Evolutionary conservation across 108 stramenopile genomes (phyloP).

Genomic region (Ochromonas danica): DNA sequence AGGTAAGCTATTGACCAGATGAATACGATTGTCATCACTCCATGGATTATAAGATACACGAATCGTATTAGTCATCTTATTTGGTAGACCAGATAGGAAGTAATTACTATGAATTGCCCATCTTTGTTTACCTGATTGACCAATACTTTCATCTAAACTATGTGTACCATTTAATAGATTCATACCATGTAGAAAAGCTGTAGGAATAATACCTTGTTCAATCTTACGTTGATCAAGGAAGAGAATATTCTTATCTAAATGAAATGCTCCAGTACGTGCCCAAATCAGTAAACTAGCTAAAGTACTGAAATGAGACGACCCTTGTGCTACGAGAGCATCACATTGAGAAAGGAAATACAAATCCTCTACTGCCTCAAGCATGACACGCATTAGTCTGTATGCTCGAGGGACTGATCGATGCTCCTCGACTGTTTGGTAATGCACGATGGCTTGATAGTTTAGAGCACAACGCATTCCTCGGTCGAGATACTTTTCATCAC

Average conservation of each 20-base stretch:
- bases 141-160: background rate
- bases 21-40: background rate
- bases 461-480: conserved; percentile 19
- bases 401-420: background rate
- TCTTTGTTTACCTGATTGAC: background rate
- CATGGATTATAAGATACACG: background rate
- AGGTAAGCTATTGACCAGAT: background rate
- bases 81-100: background rate
- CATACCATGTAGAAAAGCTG: conserved; percentile 24
- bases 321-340: conserved; percentile 18
- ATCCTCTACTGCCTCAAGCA: conserved; percentile 22
- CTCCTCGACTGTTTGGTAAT: conserved; percentile 1
- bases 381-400: background rate
- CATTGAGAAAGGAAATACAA: conserved; percentile 28
- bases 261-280: background rate
- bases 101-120: background rate
- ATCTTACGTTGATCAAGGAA: background rate
- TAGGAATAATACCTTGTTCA: background rate
- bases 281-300: conserved; percentile 19
- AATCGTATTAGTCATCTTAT: too few species aligned
- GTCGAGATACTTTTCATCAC: conserved; percentile 1
- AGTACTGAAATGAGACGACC: conserved; percentile 24
- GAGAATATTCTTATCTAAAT: background rate
- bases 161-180: conserved; percentile 10
- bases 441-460: conserved; percentile 5